Base-by-base conservation (phyloP, 768 basidiomycete species). In the Termitomyces sp. region DNA sequence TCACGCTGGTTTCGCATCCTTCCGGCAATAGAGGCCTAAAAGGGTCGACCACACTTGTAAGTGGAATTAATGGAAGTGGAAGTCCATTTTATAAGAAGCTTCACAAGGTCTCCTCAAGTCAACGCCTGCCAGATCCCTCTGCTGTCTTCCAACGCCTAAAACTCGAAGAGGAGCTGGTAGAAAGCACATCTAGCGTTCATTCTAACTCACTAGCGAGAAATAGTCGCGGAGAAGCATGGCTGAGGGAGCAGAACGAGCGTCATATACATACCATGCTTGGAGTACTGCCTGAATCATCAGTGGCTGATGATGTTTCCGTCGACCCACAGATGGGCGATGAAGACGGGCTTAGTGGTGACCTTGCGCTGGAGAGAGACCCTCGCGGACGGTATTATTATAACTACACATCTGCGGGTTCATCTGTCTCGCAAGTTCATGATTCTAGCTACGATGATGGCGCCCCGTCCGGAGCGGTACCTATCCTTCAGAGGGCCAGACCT, bases 351-450 rank as follows among this genome's bases (percentile, higher is more conserved):
- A 79, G 76, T 22, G 86, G 87, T 3, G 87, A 82, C 60, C 75
- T 92, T 24, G 85, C 83, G 3, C 69, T 92, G 48, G 79, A 90
- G 67, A 77, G 83, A 61, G 85, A 86, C 67, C 75, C 78, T 5
- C 75, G 83, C 7, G 90, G 90, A 26, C 84, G 83, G 64, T 91
- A 86, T 61, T 90, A 92, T 63, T 92, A 92, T 67, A 80, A 84
- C 1, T 92, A 91, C 65, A 81, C 74, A 14, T 69, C 70, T 11
- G 76, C 78, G 8, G 72, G 78, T 33, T 79, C 80, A 20, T 79
- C 82, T 40, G 74, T 69, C 8, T 80, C 82, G 0, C 79, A 80
- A 52, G 71, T 69, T 24, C 82, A 82, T 57, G 81, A 82, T 54
- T 82, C 80, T 26, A 76, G 73, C 14, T 79, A 81, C 57, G 84